Evolutionary conservation across 768 basidiomycete species (phyloP), one percentile per base, ranked within the genome.

Genomic region (Asterophora parasitica): DNA sequence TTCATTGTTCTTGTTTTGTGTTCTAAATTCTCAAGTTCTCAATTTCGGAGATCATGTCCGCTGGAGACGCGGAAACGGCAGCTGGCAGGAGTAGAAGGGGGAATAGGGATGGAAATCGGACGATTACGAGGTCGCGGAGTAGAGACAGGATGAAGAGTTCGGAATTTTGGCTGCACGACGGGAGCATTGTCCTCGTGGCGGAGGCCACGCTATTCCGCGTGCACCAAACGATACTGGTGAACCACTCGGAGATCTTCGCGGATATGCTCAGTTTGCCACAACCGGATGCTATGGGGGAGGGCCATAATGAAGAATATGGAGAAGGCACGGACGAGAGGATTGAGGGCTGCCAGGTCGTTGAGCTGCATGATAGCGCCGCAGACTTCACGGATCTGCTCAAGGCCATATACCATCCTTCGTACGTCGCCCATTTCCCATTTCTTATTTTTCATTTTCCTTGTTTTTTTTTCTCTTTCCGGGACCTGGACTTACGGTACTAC

Each of bases 231-330:
- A 70, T 75, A 15, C 59, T 76, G 0, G 64, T 68, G 4, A 68
- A 68, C 43, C 82, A 86, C 53, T 83, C 83, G 0, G 82, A 85
- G 33, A 69, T 86, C 1, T 87, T 87, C 53, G 71, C 72, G 12
- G 81, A 78, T 50, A 65, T 85, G 42, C 79, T 87, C 53, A 69
- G 71, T 3, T 55, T 86, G 7, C 83, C 82, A 9, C 79, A 77
- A 50, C 79, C 79, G 4, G 57, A 33, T n/a, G 23, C 17, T 12
- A 9, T 31, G 2, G 30, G 30, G 2, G 45, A 39, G 17, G 49
- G 23, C 23, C 23, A 23, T 23, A 23, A 6, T 3, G 23, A 23
- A 23, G 23, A 23, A 23, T 23, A 6, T 23, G 23, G 13, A 9
- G 45, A 15, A 16, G 66, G 61, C 6, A 63, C 69, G 35, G 59